Percentiles rank a stretch among this genome's conserved stretches.
Evolutionary conservation across 139 green algal genomes (phyloP).

Genomic region (Chlamydomonas schloesseri): DNA sequence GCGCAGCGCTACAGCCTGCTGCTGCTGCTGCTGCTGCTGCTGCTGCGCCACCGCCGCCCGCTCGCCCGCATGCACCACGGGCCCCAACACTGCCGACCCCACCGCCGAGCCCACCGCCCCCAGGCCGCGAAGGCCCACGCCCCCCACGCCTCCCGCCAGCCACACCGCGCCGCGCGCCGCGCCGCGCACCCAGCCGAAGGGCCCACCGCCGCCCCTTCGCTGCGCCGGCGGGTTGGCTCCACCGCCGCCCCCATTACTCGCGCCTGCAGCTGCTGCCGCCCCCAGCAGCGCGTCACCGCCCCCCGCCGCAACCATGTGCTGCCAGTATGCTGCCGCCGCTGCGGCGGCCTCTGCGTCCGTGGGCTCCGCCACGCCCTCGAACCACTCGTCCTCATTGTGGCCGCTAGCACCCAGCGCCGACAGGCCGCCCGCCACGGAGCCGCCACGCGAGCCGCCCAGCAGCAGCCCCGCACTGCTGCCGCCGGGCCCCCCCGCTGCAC

Average conservation of each 20-base stretch:
- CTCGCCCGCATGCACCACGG: conserved; percentile 12
- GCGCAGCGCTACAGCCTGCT: not conserved
- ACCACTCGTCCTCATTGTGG: too few relatives aligned
- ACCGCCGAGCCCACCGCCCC: not conserved
- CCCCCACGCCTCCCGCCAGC: not conserved
- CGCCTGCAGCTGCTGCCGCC: not conserved
- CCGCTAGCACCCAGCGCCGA: too few relatives aligned
- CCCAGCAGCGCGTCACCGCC: too few relatives aligned
- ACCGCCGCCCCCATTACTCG: not conserved
- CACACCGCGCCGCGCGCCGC: not conserved
- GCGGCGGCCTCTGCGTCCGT: too few relatives aligned
- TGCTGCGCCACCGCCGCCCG: not conserved
- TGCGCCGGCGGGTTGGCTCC: not conserved
- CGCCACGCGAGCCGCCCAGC: too few relatives aligned
- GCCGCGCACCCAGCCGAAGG: not conserved
- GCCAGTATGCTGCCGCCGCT: too few relatives aligned
- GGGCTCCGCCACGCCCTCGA: too few relatives aligned
- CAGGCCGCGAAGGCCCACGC: not conserved
- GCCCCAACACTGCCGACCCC: conserved; percentile 7
- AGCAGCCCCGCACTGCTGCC: too few relatives aligned
- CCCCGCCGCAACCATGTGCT: too few relatives aligned
- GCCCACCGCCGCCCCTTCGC: not conserved
- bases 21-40: not conserved
- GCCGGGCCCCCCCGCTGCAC: too few relatives aligned
- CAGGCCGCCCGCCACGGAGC: too few relatives aligned